Conservation (phyloP, 2,329 filamentous ascomycete genomes). For the Teratosphaeria viscida region DNA sequence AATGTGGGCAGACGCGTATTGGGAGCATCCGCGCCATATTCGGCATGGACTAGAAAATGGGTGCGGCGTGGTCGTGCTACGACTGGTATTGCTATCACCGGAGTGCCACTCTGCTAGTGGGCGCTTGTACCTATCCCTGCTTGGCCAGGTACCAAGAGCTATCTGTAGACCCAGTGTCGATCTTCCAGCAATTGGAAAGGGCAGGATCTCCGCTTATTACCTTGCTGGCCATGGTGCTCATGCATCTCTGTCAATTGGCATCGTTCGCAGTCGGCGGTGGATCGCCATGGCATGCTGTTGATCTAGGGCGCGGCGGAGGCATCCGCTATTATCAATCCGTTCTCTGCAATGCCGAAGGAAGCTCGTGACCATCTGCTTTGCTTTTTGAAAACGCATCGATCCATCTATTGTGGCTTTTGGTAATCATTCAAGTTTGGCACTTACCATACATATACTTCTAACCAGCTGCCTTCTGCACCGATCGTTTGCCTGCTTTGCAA, state of each 20-base stretch:
- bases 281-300: constrained; percentile 5
- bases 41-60: background rate
- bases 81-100: background rate
- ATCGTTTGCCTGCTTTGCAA: background rate
- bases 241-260: constrained; percentile 12
- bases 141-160: background rate
- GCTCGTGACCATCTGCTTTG: background rate
- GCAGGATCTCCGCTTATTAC: constrained; percentile 21
- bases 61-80: background rate
- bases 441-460: background rate
- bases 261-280: constrained; percentile 11
- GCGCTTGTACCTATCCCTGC: background rate
- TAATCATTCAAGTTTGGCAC: background rate
- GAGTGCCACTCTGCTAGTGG: background rate
- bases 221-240: constrained; percentile 16
- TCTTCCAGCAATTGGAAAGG: constrained; percentile 11
- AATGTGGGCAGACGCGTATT: background rate
- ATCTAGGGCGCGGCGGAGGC: constrained; percentile 9
- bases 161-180: background rate
- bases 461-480: constrained; percentile 6
- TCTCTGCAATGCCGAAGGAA: background rate
- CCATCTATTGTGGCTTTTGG: background rate
- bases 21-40: background rate
- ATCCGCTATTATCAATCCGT: constrained; percentile 7
- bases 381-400: background rate